These are phyloP conservation scores for Incumbomyces lentus DNA, from an alignment of 2,329 filamentous ascomycete genomes.

Conservation along the genomic window DNA sequence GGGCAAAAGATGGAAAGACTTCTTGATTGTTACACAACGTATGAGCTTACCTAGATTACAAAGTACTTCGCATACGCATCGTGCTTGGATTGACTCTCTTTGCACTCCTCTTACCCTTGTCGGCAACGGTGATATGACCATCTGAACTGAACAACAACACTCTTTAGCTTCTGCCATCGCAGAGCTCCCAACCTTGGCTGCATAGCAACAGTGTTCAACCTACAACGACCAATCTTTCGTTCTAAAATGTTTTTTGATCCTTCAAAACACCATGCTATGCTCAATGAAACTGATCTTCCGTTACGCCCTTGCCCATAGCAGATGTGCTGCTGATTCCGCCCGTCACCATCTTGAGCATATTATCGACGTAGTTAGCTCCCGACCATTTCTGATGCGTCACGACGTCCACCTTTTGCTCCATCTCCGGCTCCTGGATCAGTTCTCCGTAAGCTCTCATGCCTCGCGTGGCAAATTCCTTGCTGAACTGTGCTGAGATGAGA, in stretches of 20 bases:
- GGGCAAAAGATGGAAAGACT: too few relatives aligned
- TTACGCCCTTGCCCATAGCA: slow-evolving; percentile 96
- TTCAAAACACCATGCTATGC: not conserved
- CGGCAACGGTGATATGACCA: too few relatives aligned
- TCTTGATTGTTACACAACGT: too few relatives aligned
- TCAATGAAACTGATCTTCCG: slow-evolving; percentile 86
- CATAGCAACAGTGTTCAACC: too few relatives aligned
- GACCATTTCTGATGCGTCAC: slow-evolving; percentile 99
- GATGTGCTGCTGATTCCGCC: slow-evolving; percentile 85
- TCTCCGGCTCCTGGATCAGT: slow-evolving; percentile 95
- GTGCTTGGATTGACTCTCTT: too few relatives aligned
- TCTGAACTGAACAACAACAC: too few relatives aligned
- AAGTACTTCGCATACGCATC: too few relatives aligned
- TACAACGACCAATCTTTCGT: too few relatives aligned
- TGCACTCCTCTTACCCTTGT: too few relatives aligned
- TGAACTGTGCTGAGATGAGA: slow-evolving; percentile 81
- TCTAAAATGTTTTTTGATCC: not conserved
- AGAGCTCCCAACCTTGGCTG: too few relatives aligned
- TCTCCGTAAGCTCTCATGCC: slow-evolving; percentile 97
- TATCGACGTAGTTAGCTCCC: slow-evolving; percentile 88
- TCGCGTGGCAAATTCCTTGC: slow-evolving; percentile 64
- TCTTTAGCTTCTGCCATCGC: too few relatives aligned
- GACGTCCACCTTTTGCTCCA: slow-evolving; percentile 79
- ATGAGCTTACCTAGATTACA: too few relatives aligned
- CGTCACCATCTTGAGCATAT: slow-evolving; percentile 91